Evolutionary conservation across 2,329 filamentous ascomycete genomes (phyloP).

Genomic region (Fusarium chlamydosporum): DNA sequence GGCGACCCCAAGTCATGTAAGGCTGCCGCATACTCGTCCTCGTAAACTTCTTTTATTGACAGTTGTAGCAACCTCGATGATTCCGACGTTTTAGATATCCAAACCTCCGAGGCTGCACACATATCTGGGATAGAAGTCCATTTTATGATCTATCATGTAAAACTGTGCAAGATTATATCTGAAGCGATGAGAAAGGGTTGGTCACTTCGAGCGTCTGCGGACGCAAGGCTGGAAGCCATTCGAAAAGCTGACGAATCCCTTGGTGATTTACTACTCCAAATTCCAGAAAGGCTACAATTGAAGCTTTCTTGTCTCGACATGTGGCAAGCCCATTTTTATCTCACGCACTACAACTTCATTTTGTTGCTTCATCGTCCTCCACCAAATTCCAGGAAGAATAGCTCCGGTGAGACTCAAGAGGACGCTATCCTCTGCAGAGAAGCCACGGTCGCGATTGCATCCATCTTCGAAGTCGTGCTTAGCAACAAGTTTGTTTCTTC

Average conservation of each 20-base stretch:
- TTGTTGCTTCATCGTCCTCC: slow-evolving; percentile 11
- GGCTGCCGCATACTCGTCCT: accelerated
- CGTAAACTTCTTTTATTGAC: not conserved
- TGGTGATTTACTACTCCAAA: not conserved
- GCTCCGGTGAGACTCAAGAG: not conserved
- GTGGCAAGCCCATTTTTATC: slow-evolving; percentile 15
- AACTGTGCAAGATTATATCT: slow-evolving; percentile 22
- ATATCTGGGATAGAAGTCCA: slow-evolving; percentile 6
- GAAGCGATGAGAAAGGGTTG: slow-evolving; percentile 9
- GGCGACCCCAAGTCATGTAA: slow-evolving; percentile 21
- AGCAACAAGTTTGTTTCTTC: not conserved
- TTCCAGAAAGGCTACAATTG: slow-evolving; percentile 1
- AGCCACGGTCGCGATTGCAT: slow-evolving; percentile 9
- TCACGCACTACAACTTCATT: slow-evolving; percentile 13
- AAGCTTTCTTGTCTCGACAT: not conserved
- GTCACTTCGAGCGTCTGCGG: slow-evolving; percentile 4
- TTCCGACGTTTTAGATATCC: slow-evolving; percentile 3
- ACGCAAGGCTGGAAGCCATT: not conserved
- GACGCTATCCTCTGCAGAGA: slow-evolving; percentile 18
- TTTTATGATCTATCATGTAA: not conserved
- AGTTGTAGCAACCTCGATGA: slow-evolving; percentile 2
- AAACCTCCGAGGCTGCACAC: not conserved
- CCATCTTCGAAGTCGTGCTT: slow-evolving; percentile 13
- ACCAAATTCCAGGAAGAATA: not conserved
- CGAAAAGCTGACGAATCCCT: slow-evolving; percentile 12